These are phyloP conservation scores for Kodamaea arcana DNA, from an alignment of 1,139 yeast species.

Conservation along the genomic window DNA sequence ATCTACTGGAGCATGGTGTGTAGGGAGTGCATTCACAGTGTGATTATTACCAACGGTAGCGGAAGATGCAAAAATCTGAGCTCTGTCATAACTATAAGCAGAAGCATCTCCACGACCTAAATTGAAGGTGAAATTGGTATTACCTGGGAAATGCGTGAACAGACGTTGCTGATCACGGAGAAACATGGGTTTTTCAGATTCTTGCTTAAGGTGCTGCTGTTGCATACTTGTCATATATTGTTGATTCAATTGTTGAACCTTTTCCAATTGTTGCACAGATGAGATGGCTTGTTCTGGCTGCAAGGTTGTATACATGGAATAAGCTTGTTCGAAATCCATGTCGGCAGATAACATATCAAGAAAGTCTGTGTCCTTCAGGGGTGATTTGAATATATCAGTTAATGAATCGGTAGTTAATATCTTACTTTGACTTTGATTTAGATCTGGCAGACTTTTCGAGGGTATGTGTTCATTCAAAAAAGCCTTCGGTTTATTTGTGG, in stretches of 20 bases:
- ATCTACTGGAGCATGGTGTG: too few species aligned
- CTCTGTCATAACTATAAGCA: conserved; percentile 12
- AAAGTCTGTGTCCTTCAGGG: conserved; percentile 4
- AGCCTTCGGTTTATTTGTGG: not conserved
- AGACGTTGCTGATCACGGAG: not conserved
- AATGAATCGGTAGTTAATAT: not conserved
- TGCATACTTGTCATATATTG: conserved; percentile 16
- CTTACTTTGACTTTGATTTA: not conserved
- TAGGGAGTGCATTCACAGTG: too few species aligned
- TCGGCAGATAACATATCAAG: conserved; percentile 22
- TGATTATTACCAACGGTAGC: not conserved
- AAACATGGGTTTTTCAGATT: not conserved
- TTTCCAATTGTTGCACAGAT: conserved; percentile 38
- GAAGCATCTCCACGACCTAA: conserved; percentile 3
- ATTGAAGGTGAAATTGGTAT: conserved; percentile 6
- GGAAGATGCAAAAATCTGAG: conserved; percentile 8
- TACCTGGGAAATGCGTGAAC: conserved; percentile 5
- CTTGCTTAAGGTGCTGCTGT: conserved; percentile 2
- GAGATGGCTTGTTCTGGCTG: conserved; percentile 38
- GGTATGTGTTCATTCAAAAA: not conserved
- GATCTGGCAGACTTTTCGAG: not conserved
- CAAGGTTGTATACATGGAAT: conserved; percentile 35
- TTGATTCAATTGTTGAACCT: conserved; percentile 33
- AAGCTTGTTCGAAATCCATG: conserved; percentile 50
- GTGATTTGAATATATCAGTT: conserved; percentile 1